Evolutionary conservation across 208 protist genomes (phyloP), one percentile per base, ranked within the genome.

Genomic region (Spongospora subterranea): DNA sequence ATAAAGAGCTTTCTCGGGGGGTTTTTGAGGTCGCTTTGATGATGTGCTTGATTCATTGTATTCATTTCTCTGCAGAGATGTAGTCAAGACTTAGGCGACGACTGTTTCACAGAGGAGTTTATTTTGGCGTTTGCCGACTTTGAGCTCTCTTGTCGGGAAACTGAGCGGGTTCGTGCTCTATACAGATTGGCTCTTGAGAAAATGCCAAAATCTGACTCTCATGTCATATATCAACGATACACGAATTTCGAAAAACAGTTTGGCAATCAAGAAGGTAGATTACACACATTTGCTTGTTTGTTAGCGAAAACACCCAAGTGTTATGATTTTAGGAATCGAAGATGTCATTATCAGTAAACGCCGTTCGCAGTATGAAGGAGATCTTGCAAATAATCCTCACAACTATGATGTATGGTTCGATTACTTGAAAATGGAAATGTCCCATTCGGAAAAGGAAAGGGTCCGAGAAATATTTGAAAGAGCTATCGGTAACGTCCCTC

Each of bases 331-430:
- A 17, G 94, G 94, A 38, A 96, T 98, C 40, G 97, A 98, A 90
- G 93, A 97, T 45, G 97, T 97, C 6, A 94, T 98, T n/a, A 29
- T 96, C 0, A 89, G 91, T 43, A 96, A 97, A 91, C 92, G 94
- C 32, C 92, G 96, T 39, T 95, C 97, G 82, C 92, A 97, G 89
- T 98, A 98, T 90, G 97, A 98, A 93, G 92, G 29, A 1, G 88
- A 92, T 38, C 24, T 92, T 46, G 88, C 88, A 45, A 91, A 76
- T 20, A 93, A 97, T 65, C 91, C 95, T 0, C 71, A 93, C 45
- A 97, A 98, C 89, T 98, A 98, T 93, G 97, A 98, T 92, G 76
- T 92, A 1, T 98, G 97, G 97, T 98, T 98, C 89, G 96, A 98
- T 89, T 98, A 97, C 90, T 90, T 96, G 24, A 76, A 94, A 43